Percentiles rank a stretch among this genome's conserved stretches.
Evolutionary conservation across 2,329 filamentous ascomycete species (phyloP).

Genomic region (Zasmidium cellare): DNA sequence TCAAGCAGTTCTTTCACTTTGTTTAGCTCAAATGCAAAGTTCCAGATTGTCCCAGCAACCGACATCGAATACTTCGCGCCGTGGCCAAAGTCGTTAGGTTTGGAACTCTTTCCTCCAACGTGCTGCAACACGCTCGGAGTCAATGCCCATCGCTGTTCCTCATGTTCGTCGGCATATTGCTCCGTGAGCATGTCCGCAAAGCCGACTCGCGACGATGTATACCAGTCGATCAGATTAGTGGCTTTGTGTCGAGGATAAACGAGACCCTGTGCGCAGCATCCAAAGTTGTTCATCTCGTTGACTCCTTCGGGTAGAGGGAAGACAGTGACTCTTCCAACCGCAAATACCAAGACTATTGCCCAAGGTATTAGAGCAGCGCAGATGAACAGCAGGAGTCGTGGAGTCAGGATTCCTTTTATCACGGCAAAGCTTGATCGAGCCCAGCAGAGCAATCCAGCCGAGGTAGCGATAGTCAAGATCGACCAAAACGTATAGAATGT

Average conservation of each 20-base stretch:
- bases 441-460: conserved; percentile 16
- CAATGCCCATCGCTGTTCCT: conserved; percentile 43
- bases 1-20: conserved; percentile 27
- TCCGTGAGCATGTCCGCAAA: conserved; percentile 45
- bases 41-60: conserved; percentile 39
- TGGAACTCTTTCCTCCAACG: conserved; percentile 43
- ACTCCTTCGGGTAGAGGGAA: conserved; percentile 39
- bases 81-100: conserved; percentile 19
- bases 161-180: conserved; percentile 41
- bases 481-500: conserved; percentile 39
- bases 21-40: conserved; percentile 40
- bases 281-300: conserved; percentile 43
- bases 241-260: conserved; percentile 42
- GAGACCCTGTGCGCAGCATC: conserved; percentile 48
- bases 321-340: conserved; percentile 42
- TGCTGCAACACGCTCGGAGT: conserved; percentile 48
- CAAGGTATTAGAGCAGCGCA: conserved; percentile 23
- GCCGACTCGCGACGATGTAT: conserved; percentile 22
- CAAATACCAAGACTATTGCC: conserved; percentile 41
- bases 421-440: conserved; percentile 14
- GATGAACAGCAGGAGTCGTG: conserved; percentile 26
- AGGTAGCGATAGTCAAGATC: conserved; percentile 15
- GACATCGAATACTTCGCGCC: too few relatives aligned
- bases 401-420: conserved; percentile 15
- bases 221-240: conserved; percentile 32